A percentile compares a stretch with the other conserved stretches of the same genome.
phyloP scores from a whole-genome alignment of 2,329 filamentous ascomycete genomes.

The Pleochaeta shiraiana region DNA sequence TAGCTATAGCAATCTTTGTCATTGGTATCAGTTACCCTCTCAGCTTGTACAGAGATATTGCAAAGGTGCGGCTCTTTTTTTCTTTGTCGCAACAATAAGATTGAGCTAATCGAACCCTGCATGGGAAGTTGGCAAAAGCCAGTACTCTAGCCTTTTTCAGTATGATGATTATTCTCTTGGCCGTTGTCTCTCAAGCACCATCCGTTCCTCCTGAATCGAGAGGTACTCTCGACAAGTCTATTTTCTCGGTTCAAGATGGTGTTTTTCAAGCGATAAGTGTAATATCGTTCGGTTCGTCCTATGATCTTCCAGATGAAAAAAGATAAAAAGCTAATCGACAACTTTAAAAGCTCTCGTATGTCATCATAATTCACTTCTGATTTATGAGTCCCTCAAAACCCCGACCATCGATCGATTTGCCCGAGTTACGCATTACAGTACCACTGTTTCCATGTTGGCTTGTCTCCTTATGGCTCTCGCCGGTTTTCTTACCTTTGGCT shows the following conservation, averaged over 20 bases:
- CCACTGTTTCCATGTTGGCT: slow-evolving; percentile 71
- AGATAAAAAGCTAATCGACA: no score
- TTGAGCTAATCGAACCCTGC: slow-evolving; percentile 7
- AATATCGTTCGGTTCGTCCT: slow-evolving; percentile 68
- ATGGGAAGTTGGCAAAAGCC: slow-evolving; percentile 64
- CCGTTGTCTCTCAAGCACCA: slow-evolving; percentile 67
- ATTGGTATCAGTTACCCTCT: slow-evolving; percentile 75
- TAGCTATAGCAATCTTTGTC: slow-evolving; percentile 73
- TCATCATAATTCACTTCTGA: slow-evolving; percentile 90
- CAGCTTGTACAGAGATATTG: slow-evolving; percentile 87
- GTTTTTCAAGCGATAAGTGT: slow-evolving; percentile 94
- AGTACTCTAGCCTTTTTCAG: slow-evolving; percentile 82
- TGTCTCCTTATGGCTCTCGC: slow-evolving; percentile 74
- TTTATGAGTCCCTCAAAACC: slow-evolving; percentile 85
- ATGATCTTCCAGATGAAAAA: no score
- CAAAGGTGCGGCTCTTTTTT: slow-evolving; percentile 41
- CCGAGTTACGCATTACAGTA: slow-evolving; percentile 83
- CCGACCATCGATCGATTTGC: slow-evolving; percentile 93
- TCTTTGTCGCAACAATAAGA: not conserved
- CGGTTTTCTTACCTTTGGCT: slow-evolving; percentile 85
- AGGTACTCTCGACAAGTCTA: slow-evolving; percentile 45
- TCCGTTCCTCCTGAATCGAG: slow-evolving; percentile 48
- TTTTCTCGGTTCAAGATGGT: slow-evolving; percentile 63
- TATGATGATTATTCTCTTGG: slow-evolving; percentile 77
- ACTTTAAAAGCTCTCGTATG: slow-evolving; percentile 36